Base-by-base conservation (phyloP, 352 stramenopile species). In the Elongisporangium senticosum region DNA sequence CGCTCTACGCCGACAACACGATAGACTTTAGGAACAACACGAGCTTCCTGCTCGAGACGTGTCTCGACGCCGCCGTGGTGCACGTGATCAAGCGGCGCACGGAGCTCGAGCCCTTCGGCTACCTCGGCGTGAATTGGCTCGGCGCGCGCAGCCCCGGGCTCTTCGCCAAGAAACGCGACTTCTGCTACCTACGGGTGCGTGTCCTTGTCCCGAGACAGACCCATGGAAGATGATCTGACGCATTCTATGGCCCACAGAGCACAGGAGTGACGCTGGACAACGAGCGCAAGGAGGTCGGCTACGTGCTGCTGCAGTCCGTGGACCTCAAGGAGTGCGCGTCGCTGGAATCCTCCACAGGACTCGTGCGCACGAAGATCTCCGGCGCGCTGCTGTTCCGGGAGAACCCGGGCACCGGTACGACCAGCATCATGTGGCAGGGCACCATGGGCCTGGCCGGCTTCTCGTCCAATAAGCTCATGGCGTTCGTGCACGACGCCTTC, bases 41-140 rank as follows among this genome's bases (percentile, higher is more conserved):
- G 5, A 75, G 63, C 43, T 84, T 86, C 55, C 62, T 90, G 4
- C 23, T 88, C 51, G 74, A 86, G 52, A 77, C 68, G 52, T 83
- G 69, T 11, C 67, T 90, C 50, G 80, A 90, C 58, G 80, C 66
- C 4, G 74, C 75, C 8, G 77, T 90, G 59, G 68, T 90, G 28
- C 74, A 81, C 49, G 74, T 77, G 22, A 55, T 84, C 22, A 68
- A 77, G 33, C 68, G 67, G 4, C 62, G 56, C 28, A 72, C 67
- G 22, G 68, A 77, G 33, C 49, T 70, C 37, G 56, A 79, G 51
- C 76, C 77, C 26, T 69, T 79, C 54, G 68, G 75, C 52, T 90
- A 79, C 62, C 68, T 90, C 15, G 80, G 80, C n/a, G 72, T 90
- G 54, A 84, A 88, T 61, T 90, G 80, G 80, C 13, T 83, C 53